Evolutionary conservation across 345 rosid genomes (phyloP).

Genomic region (Moricandia arvensis): DNA sequence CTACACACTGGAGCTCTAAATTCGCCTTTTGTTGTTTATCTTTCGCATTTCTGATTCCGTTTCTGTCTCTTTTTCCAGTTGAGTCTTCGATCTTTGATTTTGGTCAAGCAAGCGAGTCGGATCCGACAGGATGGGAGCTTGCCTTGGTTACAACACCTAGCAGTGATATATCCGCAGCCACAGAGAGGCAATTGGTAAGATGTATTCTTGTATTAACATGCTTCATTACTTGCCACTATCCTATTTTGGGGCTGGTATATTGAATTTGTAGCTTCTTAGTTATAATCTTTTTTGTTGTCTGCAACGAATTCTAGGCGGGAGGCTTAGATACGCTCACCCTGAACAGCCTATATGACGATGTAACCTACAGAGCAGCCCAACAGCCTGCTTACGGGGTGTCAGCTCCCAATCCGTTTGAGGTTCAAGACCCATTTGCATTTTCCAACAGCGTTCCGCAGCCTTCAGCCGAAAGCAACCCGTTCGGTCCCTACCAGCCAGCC

Average conservation of each 20-base stretch:
- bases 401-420: slow-evolving; percentile 80
- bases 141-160: slow-evolving; percentile 78
- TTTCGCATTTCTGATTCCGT: slow-evolving; percentile 15
- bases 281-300: background rate
- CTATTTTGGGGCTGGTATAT: background rate
- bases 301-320: slow-evolving; percentile 54
- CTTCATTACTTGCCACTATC: background rate
- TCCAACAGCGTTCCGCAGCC: slow-evolving; percentile 48
- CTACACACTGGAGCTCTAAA: background rate
- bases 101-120: slow-evolving; percentile 53
- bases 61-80: slow-evolving; percentile 41
- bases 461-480: slow-evolving; percentile 56
- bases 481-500: slow-evolving; percentile 57
- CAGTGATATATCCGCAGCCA: slow-evolving; percentile 57
- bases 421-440: slow-evolving; percentile 59
- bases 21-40: slow-evolving; percentile 2
- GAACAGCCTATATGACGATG: slow-evolving; percentile 73
- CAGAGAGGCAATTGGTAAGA: slow-evolving; percentile 76
- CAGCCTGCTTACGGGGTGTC: slow-evolving; percentile 60
- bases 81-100: slow-evolving; percentile 49
- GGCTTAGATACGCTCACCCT: slow-evolving; percentile 82
- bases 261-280: background rate
- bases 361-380: slow-evolving; percentile 57
- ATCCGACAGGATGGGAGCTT: slow-evolving; percentile 83
- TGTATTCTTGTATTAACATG: slow-evolving; percentile 6